phyloP scores from a whole-genome alignment of 1,284 basidiomycete species.

The Ustilago bromivora region DNA sequence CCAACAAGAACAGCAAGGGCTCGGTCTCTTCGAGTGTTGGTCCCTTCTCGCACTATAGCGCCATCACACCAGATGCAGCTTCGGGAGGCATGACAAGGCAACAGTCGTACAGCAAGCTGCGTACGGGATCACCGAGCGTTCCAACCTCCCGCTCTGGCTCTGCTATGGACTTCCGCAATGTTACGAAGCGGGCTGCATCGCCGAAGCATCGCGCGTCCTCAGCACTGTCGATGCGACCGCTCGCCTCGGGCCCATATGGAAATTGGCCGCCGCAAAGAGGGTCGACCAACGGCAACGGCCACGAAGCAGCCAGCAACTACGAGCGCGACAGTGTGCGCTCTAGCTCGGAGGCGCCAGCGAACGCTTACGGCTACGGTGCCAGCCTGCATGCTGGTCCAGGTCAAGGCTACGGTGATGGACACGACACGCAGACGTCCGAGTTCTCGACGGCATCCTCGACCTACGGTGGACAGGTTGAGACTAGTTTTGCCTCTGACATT shows the following conservation, averaged over 20 bases:
- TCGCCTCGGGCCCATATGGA: slow-evolving; percentile 40
- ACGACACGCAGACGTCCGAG: slow-evolving; percentile 23
- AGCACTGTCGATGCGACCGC: slow-evolving; percentile 50
- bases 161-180: slow-evolving; percentile 52
- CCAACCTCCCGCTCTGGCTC: slow-evolving; percentile 55
- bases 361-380: slow-evolving; percentile 19
- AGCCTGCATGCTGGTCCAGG: slow-evolving; percentile 16
- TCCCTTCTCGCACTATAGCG: slow-evolving; percentile 92
- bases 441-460: slow-evolving; percentile 37
- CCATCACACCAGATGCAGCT: slow-evolving; percentile 81
- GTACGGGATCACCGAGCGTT: slow-evolving; percentile 33
- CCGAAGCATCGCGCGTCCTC: slow-evolving; percentile 51
- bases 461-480: slow-evolving; percentile 35
- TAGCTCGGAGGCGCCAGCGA: slow-evolving; percentile 26
- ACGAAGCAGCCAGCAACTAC: slow-evolving; percentile 32
- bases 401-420: slow-evolving; percentile 17
- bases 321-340: slow-evolving; percentile 41
- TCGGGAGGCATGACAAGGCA: slow-evolving; percentile 67
- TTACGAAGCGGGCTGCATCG: slow-evolving; percentile 44
- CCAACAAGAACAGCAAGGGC: slow-evolving; percentile 68
- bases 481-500: slow-evolving; percentile 40
- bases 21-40: slow-evolving; percentile 72
- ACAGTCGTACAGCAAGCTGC: slow-evolving; percentile 64
- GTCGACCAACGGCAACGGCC: slow-evolving; percentile 15
- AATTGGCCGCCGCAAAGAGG: slow-evolving; percentile 48